These are phyloP conservation scores for Cucumis sativus DNA, from an alignment of 306 rosid species.

Conservation along the genomic window Cucumber_9930_V3 NC_026656.2:18217501-18218000, in stretches of 20 bases:
- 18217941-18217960: too few species aligned
- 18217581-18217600: background rate
- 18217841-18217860: too few species aligned
- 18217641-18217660: background rate
- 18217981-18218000: too few species aligned
- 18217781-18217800: background rate
- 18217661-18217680: background rate
- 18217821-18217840: too few species aligned
- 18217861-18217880: too few species aligned
- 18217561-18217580: background rate
- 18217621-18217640: too few species aligned
- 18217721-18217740: background rate
- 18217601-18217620: background rate
- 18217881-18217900: too few species aligned
- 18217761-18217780: background rate
- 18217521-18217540: background rate
- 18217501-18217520: too few species aligned
- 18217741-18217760: background rate
- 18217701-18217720: background rate
- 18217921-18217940: too few species aligned
- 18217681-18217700: conserved; percentile 6
- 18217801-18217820: too few species aligned
- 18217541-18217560: background rate
- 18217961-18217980: too few species aligned
- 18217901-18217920: too few species aligned